phyloP scores from a whole-genome alignment of 257 asterid genomes.

The Scutellaria barbata region DNA sequence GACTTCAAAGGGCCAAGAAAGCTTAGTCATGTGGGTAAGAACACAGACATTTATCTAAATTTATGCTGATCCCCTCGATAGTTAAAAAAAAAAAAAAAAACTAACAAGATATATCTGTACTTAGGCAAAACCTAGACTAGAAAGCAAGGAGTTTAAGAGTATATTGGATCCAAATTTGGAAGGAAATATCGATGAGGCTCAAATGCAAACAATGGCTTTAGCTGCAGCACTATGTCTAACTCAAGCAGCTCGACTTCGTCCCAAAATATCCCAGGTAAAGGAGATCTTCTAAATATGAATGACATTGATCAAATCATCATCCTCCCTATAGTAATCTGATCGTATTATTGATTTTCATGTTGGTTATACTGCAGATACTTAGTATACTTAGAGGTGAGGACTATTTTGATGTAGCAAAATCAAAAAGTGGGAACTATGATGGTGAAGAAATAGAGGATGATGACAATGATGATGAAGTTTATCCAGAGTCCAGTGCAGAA shows the following conservation, averaged over 20 bases:
- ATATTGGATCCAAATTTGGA: constrained; percentile 72
- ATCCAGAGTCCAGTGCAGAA: constrained; percentile 81
- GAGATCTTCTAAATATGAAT: constrained; percentile 1
- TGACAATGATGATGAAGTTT: constrained; percentile 78
- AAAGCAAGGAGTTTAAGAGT: constrained; percentile 56
- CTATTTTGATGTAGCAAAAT: constrained; percentile 33
- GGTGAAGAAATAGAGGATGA: constrained; percentile 55
- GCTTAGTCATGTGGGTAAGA: constrained; percentile 96
- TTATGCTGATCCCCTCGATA: not conserved
- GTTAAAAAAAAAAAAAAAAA: not conserved
- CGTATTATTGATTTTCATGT: not conserved
- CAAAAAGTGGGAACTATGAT: constrained; percentile 22
- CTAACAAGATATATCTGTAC: not conserved
- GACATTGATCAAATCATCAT: not conserved
- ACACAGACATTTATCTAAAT: constrained; percentile 4
- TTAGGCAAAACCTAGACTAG: constrained; percentile 83
- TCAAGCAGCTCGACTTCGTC: constrained; percentile 88
- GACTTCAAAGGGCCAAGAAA: constrained; percentile 68
- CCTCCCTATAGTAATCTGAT: not conserved
- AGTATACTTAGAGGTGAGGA: constrained; percentile 62
- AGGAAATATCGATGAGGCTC: constrained; percentile 49
- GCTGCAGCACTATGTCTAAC: constrained; percentile 82
- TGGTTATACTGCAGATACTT: constrained; percentile 50
- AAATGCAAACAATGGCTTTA: constrained; percentile 68
- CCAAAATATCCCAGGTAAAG: constrained; percentile 73